Evolutionary conservation across 2,329 filamentous ascomycete genomes (phyloP).

Genomic region (Monosporascus sp.): DNA sequence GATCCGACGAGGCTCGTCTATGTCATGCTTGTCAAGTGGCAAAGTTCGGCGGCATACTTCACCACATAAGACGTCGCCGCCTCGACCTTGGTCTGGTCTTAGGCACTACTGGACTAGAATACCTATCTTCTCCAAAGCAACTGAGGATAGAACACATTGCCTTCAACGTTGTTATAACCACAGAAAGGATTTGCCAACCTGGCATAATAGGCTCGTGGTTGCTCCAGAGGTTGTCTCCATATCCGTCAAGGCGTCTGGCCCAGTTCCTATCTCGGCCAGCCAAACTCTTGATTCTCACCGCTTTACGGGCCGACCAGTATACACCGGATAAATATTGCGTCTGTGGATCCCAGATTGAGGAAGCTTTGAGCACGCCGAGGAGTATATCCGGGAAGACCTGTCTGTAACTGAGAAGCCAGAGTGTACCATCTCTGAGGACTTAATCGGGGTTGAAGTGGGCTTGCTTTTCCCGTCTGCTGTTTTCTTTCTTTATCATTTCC

Average conservation of each 20-base stretch:
- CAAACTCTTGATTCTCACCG: constrained; percentile 13
- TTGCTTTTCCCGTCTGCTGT: constrained; percentile 14
- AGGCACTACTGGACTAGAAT: constrained; percentile 4
- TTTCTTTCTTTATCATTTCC: constrained; percentile 8
- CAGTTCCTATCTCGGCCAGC: constrained; percentile 12
- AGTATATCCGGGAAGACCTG: neutral
- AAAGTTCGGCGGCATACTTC: constrained; percentile 10
- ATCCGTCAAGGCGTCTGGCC: constrained; percentile 14
- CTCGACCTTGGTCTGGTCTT: constrained; percentile 7
- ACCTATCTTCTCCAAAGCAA: constrained; percentile 6
- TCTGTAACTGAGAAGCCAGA: constrained; percentile 3
- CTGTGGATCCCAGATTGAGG: constrained; percentile 14
- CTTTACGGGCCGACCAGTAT: constrained; percentile 14
- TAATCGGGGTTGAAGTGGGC: constrained; percentile 10
- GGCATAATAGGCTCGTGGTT: constrained; percentile 13
- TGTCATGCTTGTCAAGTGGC: constrained; percentile 10
- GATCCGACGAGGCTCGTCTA: constrained; percentile 14
- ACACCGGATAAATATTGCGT: constrained; percentile 13
- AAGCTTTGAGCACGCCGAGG: constrained; percentile 4
- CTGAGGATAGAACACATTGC: constrained; percentile 11
- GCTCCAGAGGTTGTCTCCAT: constrained; percentile 14
- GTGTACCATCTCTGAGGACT: constrained; percentile 10
- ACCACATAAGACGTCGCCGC: constrained; percentile 16
- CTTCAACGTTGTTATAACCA: constrained; percentile 10
- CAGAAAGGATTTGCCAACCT: constrained; percentile 15